Percentiles rank a stretch among this genome's conserved stretches.
These are phyloP conservation scores for Lojkania enalia DNA, from an alignment of 2,329 filamentous ascomycete genomes.

Conservation along the genomic window DNA sequence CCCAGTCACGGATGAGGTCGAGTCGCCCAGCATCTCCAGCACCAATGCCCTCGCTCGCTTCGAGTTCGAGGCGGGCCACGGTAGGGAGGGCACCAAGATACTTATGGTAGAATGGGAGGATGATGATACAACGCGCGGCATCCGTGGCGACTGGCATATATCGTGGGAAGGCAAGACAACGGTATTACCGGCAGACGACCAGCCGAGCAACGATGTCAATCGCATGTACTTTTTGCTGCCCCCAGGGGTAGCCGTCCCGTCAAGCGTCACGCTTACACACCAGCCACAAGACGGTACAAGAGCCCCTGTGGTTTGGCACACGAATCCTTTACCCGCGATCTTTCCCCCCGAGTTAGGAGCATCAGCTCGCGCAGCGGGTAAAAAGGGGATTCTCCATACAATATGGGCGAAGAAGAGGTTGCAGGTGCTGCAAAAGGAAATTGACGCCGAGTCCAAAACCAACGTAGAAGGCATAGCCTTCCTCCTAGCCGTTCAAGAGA, in stretches of 20 bases:
- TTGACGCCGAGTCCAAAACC: constrained; percentile 69
- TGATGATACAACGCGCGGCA: constrained; percentile 53
- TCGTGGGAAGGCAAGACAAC: constrained; percentile 81
- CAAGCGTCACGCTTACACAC: constrained; percentile 68
- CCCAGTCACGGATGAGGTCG: constrained; percentile 44
- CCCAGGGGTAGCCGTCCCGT: constrained; percentile 70
- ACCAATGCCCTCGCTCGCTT: constrained; percentile 75
- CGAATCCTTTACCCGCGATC: constrained; percentile 84
- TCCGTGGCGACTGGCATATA: constrained; percentile 70
- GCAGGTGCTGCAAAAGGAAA: constrained; percentile 74
- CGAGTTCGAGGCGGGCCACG: constrained; percentile 78
- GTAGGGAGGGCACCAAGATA: constrained; percentile 85
- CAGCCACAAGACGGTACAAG: constrained; percentile 51
- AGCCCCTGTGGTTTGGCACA: constrained; percentile 56
- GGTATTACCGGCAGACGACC: constrained; percentile 67
- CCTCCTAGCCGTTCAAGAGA: constrained; percentile 81
- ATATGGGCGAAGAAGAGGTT: constrained; percentile 87
- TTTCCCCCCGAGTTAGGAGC: constrained; percentile 76
- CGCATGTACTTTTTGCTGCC: constrained; percentile 82
- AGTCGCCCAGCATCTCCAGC: constrained; percentile 53
- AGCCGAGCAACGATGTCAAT: constrained; percentile 54
- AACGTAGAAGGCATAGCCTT: constrained; percentile 83
- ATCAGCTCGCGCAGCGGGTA: constrained; percentile 67
- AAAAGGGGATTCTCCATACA: constrained; percentile 83
- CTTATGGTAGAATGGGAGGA: constrained; percentile 92